Percentiles rank a stretch among this genome's conserved stretches.
Conservation (phyloP, 768 basidiomycete genomes). For the Psilocybe sp. region DNA sequence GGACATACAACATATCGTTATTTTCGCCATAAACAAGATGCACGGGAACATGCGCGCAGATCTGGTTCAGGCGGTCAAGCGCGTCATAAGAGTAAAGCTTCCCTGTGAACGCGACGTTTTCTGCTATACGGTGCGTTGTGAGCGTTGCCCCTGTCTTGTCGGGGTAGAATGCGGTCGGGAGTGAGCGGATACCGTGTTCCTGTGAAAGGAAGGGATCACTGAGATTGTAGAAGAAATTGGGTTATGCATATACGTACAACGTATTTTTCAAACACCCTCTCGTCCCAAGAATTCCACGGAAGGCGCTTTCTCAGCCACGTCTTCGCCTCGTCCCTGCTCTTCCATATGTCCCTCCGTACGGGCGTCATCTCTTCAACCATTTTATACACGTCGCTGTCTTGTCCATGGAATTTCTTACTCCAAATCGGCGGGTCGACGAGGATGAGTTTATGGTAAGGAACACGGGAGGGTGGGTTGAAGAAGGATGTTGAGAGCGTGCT, state of each 20-base stretch:
- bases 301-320: constrained; percentile 21
- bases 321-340: constrained; percentile 18
- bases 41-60: constrained; percentile 22
- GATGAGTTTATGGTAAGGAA: constrained; percentile 24
- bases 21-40: constrained; percentile 27
- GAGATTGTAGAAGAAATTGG: neutral
- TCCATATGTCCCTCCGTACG: constrained; percentile 23
- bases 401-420: constrained; percentile 16
- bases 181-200: constrained; percentile 24
- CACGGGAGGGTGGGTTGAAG: constrained; percentile 24
- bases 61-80: constrained; percentile 24
- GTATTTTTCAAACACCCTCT: constrained; percentile 23
- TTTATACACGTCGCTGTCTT: constrained; percentile 24
- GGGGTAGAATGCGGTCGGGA: constrained; percentile 27
- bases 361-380: constrained; percentile 21
- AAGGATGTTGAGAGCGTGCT: constrained; percentile 22
- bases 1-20: constrained; percentile 29
- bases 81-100: constrained; percentile 18
- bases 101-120: constrained; percentile 25
- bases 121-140: constrained; percentile 22
- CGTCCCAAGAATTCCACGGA: constrained; percentile 25
- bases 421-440: constrained; percentile 25
- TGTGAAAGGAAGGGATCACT: constrained; percentile 1
- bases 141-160: constrained; percentile 24
- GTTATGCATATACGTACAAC: constrained; percentile 12